Percentiles rank a stretch among this genome's conserved stretches.
phyloP scores from a whole-genome alignment of 108 stramenopile species.

The Skeletonema marinoi region DNA sequence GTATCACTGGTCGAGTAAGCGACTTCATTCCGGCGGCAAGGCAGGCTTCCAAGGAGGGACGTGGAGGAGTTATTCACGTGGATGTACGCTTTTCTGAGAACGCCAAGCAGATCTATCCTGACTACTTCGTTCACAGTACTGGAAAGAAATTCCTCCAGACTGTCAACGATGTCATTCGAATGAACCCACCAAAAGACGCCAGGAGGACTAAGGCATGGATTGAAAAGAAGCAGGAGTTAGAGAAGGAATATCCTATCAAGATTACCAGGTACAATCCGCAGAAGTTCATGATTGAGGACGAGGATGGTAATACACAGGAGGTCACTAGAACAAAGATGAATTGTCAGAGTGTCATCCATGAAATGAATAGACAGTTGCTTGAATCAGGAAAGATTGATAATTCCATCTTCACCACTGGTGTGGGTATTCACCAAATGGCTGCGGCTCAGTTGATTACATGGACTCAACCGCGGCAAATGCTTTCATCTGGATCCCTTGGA shows the following conservation, averaged over 20 bases:
- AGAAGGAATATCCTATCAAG: constrained; percentile 78
- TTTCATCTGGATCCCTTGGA: constrained; percentile 86
- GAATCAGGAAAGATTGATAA: constrained; percentile 76
- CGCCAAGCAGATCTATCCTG: constrained; percentile 80
- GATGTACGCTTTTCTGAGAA: constrained; percentile 81
- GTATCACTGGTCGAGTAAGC: constrained; percentile 81
- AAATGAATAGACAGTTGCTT: constrained; percentile 78
- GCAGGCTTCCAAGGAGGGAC: constrained; percentile 80
- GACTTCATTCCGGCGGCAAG: constrained; percentile 84
- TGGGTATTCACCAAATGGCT: constrained; percentile 94
- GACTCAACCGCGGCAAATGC: constrained; percentile 92
- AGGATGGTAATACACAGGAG: constrained; percentile 50
- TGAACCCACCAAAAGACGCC: constrained; percentile 40
- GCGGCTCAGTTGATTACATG: constrained; percentile 93
- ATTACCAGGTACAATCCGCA: constrained; percentile 69
- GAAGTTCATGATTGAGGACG: constrained; percentile 46
- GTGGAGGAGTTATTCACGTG: constrained; percentile 91
- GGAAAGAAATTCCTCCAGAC: constrained; percentile 80
- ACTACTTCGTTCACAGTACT: constrained; percentile 86
- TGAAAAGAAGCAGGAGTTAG: constrained; percentile 56
- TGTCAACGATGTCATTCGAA: constrained; percentile 61
- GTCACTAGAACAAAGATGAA: constrained; percentile 65
- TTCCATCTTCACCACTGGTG: constrained; percentile 85
- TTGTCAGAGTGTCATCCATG: constrained; percentile 75
- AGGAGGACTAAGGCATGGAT: constrained; percentile 69